Conservation (phyloP, 2,329 filamentous ascomycete species). For the Fusarium anguioides region DNA sequence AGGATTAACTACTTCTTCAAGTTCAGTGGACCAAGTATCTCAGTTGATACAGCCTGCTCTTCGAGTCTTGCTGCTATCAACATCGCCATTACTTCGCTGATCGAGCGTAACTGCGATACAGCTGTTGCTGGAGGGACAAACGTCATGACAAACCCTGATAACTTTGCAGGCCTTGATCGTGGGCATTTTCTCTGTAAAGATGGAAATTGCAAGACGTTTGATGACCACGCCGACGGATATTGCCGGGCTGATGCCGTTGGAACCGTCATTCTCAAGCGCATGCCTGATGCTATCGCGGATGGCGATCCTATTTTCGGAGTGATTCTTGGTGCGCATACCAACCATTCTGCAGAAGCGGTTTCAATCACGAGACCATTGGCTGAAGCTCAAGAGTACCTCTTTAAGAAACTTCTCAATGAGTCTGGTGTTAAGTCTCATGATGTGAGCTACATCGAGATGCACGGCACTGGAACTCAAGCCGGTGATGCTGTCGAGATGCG, state of each 20-base stretch:
- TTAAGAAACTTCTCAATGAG: constrained; percentile 74
- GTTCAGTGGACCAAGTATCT: constrained; percentile 77
- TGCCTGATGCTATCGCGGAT: constrained; percentile 32
- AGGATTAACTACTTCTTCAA: constrained; percentile 83
- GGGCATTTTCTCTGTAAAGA: constrained; percentile 69
- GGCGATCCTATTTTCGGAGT: constrained; percentile 40
- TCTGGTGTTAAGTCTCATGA: constrained; percentile 81
- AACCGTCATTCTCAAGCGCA: constrained; percentile 79
- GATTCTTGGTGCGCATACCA: constrained; percentile 37
- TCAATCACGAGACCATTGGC: constrained; percentile 67
- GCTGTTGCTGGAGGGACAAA: constrained; percentile 82
- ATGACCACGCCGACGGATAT: constrained; percentile 84
- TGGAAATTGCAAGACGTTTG: constrained; percentile 68
- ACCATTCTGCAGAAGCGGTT: constrained; percentile 37
- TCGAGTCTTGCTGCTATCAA: constrained; percentile 79
- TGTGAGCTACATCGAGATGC: constrained; percentile 88
- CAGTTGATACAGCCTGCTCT: constrained; percentile 83
- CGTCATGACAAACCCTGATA: constrained; percentile 73
- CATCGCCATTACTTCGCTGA: constrained; percentile 74
- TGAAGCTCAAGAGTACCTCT: constrained; percentile 67
- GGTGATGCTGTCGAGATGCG: constrained; percentile 87
- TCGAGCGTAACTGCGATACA: constrained; percentile 77
- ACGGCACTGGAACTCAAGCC: constrained; percentile 89
- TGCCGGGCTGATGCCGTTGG: constrained; percentile 83
- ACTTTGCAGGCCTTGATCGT: constrained; percentile 71